These are phyloP conservation scores for Meyerozyma elateridarum DNA, from an alignment of 1,139 yeast genomes.

Conservation along the genomic window DNA sequence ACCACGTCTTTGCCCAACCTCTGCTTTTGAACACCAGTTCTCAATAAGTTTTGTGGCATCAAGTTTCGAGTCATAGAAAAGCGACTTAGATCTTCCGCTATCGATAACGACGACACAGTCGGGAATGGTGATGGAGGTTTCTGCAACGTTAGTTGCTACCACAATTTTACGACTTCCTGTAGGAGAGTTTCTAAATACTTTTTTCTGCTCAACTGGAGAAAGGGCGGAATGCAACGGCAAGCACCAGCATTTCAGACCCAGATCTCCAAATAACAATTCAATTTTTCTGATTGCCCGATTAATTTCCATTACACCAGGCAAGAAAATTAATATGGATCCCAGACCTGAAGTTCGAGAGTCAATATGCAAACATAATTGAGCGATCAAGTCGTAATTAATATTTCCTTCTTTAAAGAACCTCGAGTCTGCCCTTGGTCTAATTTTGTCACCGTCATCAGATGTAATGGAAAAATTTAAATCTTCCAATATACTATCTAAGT, in stretches of 20 bases:
- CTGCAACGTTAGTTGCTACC: slow-evolving; percentile 87
- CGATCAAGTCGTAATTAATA: slow-evolving; percentile 69
- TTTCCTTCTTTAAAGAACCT: slow-evolving; percentile 58
- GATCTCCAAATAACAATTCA: slow-evolving; percentile 15
- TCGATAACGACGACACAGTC: slow-evolving; percentile 93
- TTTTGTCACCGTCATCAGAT: slow-evolving; percentile 35
- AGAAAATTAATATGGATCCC: slow-evolving; percentile 79
- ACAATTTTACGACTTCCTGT: slow-evolving; percentile 65
- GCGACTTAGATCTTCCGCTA: slow-evolving; percentile 77
- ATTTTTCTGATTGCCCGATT: slow-evolving; percentile 37
- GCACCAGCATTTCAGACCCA: slow-evolving; percentile 31
- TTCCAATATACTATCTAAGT: slow-evolving; percentile 60
- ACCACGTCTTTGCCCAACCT: slow-evolving; percentile 90
- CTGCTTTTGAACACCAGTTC: slow-evolving; percentile 86
- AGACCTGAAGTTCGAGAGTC: slow-evolving; percentile 36
- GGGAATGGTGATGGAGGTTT: slow-evolving; percentile 86
- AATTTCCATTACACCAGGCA: slow-evolving; percentile 92
- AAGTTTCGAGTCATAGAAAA: slow-evolving; percentile 61
- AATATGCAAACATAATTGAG: slow-evolving; percentile 49
- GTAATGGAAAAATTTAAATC: slow-evolving; percentile 50
- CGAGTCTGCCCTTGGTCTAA: slow-evolving; percentile 60
- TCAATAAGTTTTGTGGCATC: slow-evolving; percentile 74
- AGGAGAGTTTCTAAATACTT: slow-evolving; percentile 58
- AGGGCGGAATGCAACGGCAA: slow-evolving; percentile 87
- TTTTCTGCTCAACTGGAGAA: slow-evolving; percentile 74